A percentile compares a stretch with the other conserved stretches of the same genome.
These are phyloP conservation scores for Cetraspora pellucida DNA, from an alignment of 192 early-diverging fungal species.

Conservation along the genomic window DNA sequence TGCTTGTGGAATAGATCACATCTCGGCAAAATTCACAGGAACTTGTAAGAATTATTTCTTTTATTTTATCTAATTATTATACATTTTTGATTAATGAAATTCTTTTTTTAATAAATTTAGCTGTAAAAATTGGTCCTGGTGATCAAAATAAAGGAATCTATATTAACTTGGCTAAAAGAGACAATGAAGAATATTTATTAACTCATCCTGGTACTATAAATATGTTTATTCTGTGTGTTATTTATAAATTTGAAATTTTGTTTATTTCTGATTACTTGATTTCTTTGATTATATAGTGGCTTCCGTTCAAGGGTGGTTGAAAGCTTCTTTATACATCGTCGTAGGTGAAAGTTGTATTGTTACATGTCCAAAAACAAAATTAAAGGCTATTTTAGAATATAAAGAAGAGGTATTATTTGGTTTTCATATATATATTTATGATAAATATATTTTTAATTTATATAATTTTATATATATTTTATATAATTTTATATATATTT, in stretches of 20 bases:
- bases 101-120: constrained; percentile 15
- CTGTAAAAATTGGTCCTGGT: constrained; percentile 69
- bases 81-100: not conserved
- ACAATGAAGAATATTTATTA: constrained; percentile 66
- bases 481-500: not conserved
- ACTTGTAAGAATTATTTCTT: constrained; percentile 44
- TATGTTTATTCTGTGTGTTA: too few relatives aligned
- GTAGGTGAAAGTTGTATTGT: constrained; percentile 63
- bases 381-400: constrained; percentile 67
- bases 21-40: constrained; percentile 73
- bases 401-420: constrained; percentile 60
- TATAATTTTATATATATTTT: not conserved
- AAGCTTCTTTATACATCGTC: constrained; percentile 63
- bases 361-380: constrained; percentile 61
- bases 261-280: too few relatives aligned
- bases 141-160: constrained; percentile 67
- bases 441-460: not conserved
- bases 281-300: constrained; percentile 37
- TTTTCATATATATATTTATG: not conserved
- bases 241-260: too few relatives aligned
- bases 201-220: constrained; percentile 52
- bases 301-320: constrained; percentile 69
- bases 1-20: constrained; percentile 71
- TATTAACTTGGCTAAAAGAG: constrained; percentile 56
- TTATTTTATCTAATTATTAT: not conserved